Percentiles rank a stretch among this genome's conserved stretches.
Evolutionary conservation across 2,329 filamentous ascomycete genomes (phyloP).

Genomic region (Talaromyces albobiverticillius): DNA sequence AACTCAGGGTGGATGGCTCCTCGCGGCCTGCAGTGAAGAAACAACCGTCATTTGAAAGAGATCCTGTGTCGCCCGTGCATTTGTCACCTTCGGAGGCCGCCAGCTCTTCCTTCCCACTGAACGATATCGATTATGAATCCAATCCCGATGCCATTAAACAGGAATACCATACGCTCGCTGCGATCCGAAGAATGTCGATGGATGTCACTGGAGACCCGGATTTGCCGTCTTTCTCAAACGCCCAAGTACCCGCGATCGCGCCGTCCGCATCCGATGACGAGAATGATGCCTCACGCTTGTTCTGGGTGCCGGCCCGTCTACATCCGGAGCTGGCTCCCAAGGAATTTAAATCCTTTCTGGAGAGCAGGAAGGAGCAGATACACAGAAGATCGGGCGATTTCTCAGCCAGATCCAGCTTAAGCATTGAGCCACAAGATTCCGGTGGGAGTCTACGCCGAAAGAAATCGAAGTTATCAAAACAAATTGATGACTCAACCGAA

Average conservation of each 20-base stretch:
- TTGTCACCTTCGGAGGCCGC: conserved; percentile 54
- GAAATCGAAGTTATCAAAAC: conserved; percentile 91
- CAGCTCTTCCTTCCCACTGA: conserved; percentile 66
- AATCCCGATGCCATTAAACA: conserved; percentile 85
- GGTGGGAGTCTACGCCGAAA: conserved; percentile 70
- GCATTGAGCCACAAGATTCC: conserved; percentile 54
- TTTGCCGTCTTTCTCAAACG: conserved; percentile 41
- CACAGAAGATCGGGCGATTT: conserved; percentile 76
- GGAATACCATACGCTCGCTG: conserved; percentile 88
- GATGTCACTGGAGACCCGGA: conserved; percentile 69
- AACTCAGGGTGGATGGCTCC: conserved; percentile 19
- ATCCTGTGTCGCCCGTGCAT: conserved; percentile 55
- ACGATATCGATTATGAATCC: conserved; percentile 85
- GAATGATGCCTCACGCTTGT: conserved; percentile 79
- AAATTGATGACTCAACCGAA: conserved; percentile 73
- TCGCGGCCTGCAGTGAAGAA: conserved; percentile 17
- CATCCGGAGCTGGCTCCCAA: conserved; percentile 93
- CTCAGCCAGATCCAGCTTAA: conserved; percentile 54
- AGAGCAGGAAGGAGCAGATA: conserved; percentile 88
- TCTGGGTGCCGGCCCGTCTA: conserved; percentile 93
- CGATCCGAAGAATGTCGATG: conserved; percentile 90
- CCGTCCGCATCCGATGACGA: conserved; percentile 60
- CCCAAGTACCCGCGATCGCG: conserved; percentile 40
- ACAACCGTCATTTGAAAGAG: conserved; percentile 33
- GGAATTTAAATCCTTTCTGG: conserved; percentile 95